Evolutionary conservation across 805 yeast genomes (phyloP).

Genomic region (Ogataea paradorogensis): DNA sequence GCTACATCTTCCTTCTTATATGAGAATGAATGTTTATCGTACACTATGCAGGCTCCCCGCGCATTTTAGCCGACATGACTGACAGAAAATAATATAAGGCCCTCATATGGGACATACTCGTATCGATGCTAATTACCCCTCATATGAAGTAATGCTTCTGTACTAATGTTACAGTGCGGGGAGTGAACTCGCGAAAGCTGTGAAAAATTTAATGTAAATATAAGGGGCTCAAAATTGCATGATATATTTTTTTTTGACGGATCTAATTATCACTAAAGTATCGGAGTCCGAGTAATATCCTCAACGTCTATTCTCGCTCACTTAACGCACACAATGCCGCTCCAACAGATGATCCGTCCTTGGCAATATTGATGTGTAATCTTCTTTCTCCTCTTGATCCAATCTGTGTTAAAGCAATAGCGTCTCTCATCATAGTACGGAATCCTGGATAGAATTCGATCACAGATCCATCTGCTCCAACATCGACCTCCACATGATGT

Average conservation of each 20-base stretch:
- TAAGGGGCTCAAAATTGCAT: neutral
- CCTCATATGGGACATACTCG: neutral
- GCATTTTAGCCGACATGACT: conserved; percentile 7
- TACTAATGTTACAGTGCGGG: conserved; percentile 3
- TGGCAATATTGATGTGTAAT: conserved; percentile 74
- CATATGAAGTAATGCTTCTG: conserved; percentile 2
- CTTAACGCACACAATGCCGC: conserved; percentile 86
- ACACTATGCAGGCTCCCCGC: conserved; percentile 9
- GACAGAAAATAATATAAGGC: neutral
- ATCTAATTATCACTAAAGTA: neutral
- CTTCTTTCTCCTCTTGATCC: conserved; percentile 75
- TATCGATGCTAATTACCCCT: conserved; percentile 2
- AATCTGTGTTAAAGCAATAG: conserved; percentile 63
- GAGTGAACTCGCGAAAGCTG: neutral
- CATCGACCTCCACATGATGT: conserved; percentile 71
- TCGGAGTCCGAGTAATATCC: conserved; percentile 1
- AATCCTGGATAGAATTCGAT: conserved; percentile 92
- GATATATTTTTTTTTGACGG: neutral
- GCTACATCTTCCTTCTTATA: conserved; percentile 7
- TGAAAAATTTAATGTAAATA: neutral
- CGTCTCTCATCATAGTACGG: conserved; percentile 75
- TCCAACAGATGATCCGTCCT: conserved; percentile 96
- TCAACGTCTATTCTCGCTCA: conserved; percentile 8
- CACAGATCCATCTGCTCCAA: conserved; percentile 95
- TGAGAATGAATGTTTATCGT: neutral